Evolutionary conservation across 2,329 filamentous ascomycete genomes (phyloP).

Genomic region (Iodosphaeria phyllophila): DNA sequence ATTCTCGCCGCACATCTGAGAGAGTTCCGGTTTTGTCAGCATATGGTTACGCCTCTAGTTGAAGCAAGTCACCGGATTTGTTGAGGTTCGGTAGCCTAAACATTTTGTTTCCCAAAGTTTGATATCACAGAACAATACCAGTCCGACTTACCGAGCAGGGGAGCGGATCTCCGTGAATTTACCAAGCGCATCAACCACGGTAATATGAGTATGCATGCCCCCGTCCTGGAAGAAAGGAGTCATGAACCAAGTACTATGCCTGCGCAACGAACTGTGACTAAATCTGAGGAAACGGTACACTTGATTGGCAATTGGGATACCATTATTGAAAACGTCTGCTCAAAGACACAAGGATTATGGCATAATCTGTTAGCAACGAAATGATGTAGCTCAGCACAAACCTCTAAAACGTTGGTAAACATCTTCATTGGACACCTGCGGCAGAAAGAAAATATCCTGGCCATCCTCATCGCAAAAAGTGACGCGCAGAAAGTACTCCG

Average conservation of each 20-base stretch:
- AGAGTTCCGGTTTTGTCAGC: too few relatives aligned
- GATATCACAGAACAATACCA: too few relatives aligned
- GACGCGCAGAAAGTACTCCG: constrained; percentile 49
- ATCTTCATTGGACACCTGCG: constrained; percentile 24
- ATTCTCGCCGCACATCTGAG: constrained; percentile 40
- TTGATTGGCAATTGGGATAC: constrained; percentile 45
- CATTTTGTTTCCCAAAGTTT: too few relatives aligned
- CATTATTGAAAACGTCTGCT: constrained; percentile 35
- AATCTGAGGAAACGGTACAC: constrained; percentile 54
- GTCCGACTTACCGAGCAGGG: too few relatives aligned
- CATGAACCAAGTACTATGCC: constrained; percentile 50
- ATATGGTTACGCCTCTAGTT: too few relatives aligned
- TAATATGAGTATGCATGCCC: constrained; percentile 16
- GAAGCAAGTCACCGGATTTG: too few relatives aligned
- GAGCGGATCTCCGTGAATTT: constrained; percentile 30
- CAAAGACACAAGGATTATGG: too few relatives aligned
- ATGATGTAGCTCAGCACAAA: too few relatives aligned
- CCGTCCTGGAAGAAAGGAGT: constrained; percentile 22
- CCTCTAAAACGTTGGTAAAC: constrained; percentile 41
- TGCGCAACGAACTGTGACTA: constrained; percentile 58
- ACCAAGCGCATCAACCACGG: constrained; percentile 28
- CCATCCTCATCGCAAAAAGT: constrained; percentile 60
- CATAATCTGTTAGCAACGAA: too few relatives aligned
- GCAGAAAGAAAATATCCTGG: constrained; percentile 38
- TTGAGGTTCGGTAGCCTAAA: too few relatives aligned